Evolutionary conservation across 2,329 filamentous ascomycete species (phyloP).

Genomic region (Trichoderma pleuroti): DNA sequence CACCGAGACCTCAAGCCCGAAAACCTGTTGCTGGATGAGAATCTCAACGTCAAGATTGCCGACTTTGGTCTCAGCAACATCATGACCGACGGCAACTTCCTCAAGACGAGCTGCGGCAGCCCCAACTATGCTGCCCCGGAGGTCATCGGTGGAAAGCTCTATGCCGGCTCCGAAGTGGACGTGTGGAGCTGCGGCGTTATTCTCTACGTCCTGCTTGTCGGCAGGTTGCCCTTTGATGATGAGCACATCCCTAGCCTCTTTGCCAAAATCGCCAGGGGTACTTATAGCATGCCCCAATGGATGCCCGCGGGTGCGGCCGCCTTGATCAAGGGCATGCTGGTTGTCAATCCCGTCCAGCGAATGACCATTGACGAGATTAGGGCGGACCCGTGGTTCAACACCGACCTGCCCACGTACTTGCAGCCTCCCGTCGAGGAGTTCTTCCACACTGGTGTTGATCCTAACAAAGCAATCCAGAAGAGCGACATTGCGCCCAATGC

Average conservation of each 20-base stretch:
- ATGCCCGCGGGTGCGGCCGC: constrained; percentile 78
- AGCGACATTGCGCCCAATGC: constrained; percentile 77
- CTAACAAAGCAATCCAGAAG: constrained; percentile 84
- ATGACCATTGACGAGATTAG: constrained; percentile 93
- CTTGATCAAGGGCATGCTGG: constrained; percentile 88
- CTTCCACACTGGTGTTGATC: constrained; percentile 88
- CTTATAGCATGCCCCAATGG: constrained; percentile 88
- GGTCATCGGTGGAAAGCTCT: constrained; percentile 95
- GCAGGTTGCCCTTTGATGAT: constrained; percentile 90
- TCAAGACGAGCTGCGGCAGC: constrained; percentile 97
- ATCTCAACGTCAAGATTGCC: constrained; percentile 98
- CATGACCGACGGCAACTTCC: constrained; percentile 98
- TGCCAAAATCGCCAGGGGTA: constrained; percentile 93
- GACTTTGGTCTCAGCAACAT: constrained; percentile 99
- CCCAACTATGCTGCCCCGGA: constrained; percentile 98
- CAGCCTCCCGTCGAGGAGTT: constrained; percentile 87
- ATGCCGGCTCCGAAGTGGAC: constrained; percentile 95
- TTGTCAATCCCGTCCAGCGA: constrained; percentile 90
- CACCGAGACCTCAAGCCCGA: constrained; percentile 97
- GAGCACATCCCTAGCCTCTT: constrained; percentile 97
- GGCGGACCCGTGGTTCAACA: constrained; percentile 88
- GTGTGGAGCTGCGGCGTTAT: constrained; percentile 98
- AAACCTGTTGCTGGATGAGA: constrained; percentile 89
- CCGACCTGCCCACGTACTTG: constrained; percentile 81
- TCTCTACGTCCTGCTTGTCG: constrained; percentile 76